Evolutionary conservation across 169 alveolate species (phyloP).

Genomic region (Besnoitia besnoiti): DNA sequence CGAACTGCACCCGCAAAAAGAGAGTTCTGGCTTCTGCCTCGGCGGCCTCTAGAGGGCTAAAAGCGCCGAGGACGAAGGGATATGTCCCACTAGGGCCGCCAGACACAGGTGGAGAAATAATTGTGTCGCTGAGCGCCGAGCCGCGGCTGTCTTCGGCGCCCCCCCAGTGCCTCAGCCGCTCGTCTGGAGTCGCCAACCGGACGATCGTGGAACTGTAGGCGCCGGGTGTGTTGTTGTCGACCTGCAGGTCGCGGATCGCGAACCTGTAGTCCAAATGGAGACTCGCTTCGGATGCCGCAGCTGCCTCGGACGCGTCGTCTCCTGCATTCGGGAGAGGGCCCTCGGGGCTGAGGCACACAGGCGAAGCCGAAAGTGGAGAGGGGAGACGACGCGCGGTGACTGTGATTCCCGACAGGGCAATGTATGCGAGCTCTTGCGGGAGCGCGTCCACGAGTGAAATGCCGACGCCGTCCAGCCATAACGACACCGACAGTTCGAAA

Average conservation of each 20-base stretch:
- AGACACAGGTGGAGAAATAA: not conserved
- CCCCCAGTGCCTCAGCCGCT: conserved; percentile 48
- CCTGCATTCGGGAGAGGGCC: not conserved
- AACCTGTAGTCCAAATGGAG: conserved; percentile 23
- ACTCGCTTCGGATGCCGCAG: too few species aligned
- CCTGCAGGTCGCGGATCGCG: conserved; percentile 41
- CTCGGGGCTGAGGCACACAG: conserved; percentile 22
- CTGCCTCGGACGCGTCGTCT: not conserved
- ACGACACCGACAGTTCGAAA: not conserved
- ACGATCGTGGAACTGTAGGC: conserved; percentile 57
- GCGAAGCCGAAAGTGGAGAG: too few species aligned
- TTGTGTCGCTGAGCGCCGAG: not conserved
- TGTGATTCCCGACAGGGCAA: conserved; percentile 50
- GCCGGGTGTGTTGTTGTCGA: conserved; percentile 56
- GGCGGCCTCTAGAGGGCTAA: not conserved
- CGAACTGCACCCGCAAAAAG: conserved; percentile 56
- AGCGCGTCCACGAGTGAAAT: conserved; percentile 55
- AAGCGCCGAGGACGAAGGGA: not conserved
- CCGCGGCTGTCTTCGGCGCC: conserved; percentile 25
- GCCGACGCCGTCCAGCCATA: conserved; percentile 52
- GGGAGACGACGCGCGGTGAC: conserved; percentile 38
- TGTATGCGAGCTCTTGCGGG: conserved; percentile 66
- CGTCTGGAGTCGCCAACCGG: conserved; percentile 61
- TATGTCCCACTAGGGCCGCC: not conserved
- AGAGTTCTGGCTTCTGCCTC: conserved; percentile 13